A percentile compares a stretch with the other conserved stretches of the same genome.
These are phyloP conservation scores for Agrostemma githago DNA, from an alignment of 148 eudicot species.

Conservation along the genomic window DNA sequence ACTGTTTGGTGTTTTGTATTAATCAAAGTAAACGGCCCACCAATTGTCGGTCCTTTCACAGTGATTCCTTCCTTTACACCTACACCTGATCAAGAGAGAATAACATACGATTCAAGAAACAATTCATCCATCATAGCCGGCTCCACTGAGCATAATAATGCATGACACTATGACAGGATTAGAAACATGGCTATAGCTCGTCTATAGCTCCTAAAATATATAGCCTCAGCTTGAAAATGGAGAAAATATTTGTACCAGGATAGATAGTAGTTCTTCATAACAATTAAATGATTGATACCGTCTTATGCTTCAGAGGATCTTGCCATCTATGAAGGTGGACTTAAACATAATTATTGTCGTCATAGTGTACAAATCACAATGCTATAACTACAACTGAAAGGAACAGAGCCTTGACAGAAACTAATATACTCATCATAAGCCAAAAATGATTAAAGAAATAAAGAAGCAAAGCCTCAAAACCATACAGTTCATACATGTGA, in stretches of 20 bases:
- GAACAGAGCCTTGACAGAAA: background rate
- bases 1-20: conserved; percentile 52
- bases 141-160: background rate
- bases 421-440: background rate
- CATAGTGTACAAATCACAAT: background rate
- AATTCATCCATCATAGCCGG: background rate
- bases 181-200: background rate
- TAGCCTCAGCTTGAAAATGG: background rate
- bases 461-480: background rate
- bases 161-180: background rate
- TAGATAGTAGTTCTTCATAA: background rate
- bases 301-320: background rate
- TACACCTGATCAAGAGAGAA: conserved; percentile 44
- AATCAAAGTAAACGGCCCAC: conserved; percentile 88
- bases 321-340: background rate
- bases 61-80: conserved; percentile 35
- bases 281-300: background rate
- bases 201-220: background rate
- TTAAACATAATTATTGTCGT: background rate
- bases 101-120: conserved; percentile 10
- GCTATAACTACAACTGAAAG: background rate
- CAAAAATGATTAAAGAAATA: background rate
- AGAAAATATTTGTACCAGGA: background rate
- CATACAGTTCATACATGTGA: background rate
- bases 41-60: conserved; percentile 64